Percentiles rank a stretch among this genome's conserved stretches.
Conservation (phyloP, 257 asterid genomes). For the Nyctanthes arbortristis region DNA sequence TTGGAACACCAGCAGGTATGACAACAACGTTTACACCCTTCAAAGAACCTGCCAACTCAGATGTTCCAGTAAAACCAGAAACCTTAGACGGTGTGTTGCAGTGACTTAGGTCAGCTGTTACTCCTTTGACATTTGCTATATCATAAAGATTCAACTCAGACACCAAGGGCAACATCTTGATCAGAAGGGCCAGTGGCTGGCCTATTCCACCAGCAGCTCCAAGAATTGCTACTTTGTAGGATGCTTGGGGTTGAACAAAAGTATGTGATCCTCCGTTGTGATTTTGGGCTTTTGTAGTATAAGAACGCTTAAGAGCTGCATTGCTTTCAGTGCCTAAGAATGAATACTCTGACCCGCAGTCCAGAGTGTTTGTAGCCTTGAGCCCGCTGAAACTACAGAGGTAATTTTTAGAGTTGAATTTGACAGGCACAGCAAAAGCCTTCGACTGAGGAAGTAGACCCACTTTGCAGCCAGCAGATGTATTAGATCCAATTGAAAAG, state of each 20-base stretch:
- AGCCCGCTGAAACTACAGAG: constrained; percentile 52
- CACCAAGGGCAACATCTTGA: constrained; percentile 89
- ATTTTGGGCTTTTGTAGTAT: constrained; percentile 34
- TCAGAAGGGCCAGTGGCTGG: constrained; percentile 72
- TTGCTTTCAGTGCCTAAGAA: constrained; percentile 50
- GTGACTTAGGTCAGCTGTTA: constrained; percentile 85
- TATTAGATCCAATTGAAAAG: constrained; percentile 52
- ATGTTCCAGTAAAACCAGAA: constrained; percentile 62
- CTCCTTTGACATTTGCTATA: constrained; percentile 83
- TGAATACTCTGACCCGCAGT: constrained; percentile 40
- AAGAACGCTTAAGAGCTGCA: constrained; percentile 34
- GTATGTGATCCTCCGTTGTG: constrained; percentile 34
- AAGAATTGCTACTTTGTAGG: constrained; percentile 77
- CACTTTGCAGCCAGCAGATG: constrained; percentile 42
- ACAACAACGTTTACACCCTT: constrained; percentile 68
- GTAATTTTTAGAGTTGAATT: constrained; percentile 39
- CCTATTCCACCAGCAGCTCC: constrained; percentile 91
- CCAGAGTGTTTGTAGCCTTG: constrained; percentile 40
- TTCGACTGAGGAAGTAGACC: constrained; percentile 41
- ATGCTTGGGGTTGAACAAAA: constrained; percentile 64
- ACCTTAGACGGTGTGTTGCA: constrained; percentile 85
- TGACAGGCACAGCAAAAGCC: constrained; percentile 45
- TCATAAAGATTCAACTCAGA: constrained; percentile 68
- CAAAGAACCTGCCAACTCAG: constrained; percentile 61
- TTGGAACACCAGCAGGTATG: constrained; percentile 84